A percentile compares a stretch with the other conserved stretches of the same genome.
Evolutionary conservation across 1,139 yeast genomes (phyloP).

Genomic region (Yamadazyma diddensiae): DNA sequence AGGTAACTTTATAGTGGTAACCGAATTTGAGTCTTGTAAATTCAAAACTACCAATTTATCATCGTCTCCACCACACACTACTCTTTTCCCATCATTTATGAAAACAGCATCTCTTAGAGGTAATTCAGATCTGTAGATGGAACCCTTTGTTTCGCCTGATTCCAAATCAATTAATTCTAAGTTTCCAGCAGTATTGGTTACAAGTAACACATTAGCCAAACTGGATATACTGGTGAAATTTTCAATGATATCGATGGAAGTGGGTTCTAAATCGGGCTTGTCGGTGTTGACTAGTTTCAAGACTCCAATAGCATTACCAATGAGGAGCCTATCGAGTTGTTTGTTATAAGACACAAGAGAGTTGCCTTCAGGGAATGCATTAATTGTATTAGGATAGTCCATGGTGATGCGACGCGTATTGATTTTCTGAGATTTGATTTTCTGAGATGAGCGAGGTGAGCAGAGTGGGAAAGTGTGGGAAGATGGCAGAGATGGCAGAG

Average conservation of each 20-base stretch:
- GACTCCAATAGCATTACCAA: slow-evolving; percentile 50
- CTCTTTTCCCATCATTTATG: slow-evolving; percentile 68
- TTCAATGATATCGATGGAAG: slow-evolving; percentile 48
- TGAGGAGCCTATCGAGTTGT: slow-evolving; percentile 35
- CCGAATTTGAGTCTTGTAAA: slow-evolving; percentile 24
- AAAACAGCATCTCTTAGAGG: slow-evolving; percentile 66
- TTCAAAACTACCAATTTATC: slow-evolving; percentile 57
- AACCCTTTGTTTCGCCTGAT: slow-evolving; percentile 20
- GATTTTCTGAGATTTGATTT: too few relatives aligned
- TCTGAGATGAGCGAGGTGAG: too few relatives aligned
- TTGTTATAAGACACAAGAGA: slow-evolving; percentile 39
- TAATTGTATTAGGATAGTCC: slow-evolving; percentile 19
- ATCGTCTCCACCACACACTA: slow-evolving; percentile 78
- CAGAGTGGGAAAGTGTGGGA: too few relatives aligned
- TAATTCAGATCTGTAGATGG: slow-evolving; percentile 46
- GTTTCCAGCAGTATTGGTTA: slow-evolving; percentile 36
- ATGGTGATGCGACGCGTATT: slow-evolving; percentile 4
- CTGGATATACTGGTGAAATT: slow-evolving; percentile 33
- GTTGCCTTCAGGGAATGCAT: slow-evolving; percentile 47
- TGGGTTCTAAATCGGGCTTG: slow-evolving; percentile 53
- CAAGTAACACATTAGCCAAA: slow-evolving; percentile 19
- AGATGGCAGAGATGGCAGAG: too few relatives aligned
- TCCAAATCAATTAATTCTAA: slow-evolving; percentile 29
- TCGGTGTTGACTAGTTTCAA: slow-evolving; percentile 47
- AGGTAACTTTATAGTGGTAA: slow-evolving; percentile 29